Conservation (phyloP, 208 protist genomes). For the Wallacemonas rigidus region DNA sequence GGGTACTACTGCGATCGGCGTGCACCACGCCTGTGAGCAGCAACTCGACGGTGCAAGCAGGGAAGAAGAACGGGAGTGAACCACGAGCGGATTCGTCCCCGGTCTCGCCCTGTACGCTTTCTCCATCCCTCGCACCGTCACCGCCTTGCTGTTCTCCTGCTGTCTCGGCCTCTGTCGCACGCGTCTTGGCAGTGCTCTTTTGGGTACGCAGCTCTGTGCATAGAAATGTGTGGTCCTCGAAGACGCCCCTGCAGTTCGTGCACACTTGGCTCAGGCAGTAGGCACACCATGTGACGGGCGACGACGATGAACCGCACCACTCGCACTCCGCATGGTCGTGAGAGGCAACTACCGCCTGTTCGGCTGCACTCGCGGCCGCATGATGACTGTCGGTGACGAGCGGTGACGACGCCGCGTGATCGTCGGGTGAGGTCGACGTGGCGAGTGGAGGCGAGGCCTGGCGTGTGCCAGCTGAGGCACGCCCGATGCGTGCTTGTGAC, state of each 20-base stretch:
- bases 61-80: constrained; percentile 37
- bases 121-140: not conserved
- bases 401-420: not conserved
- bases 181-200: not conserved
- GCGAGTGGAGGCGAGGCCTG: not conserved
- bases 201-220: constrained; percentile 27
- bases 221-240: constrained; percentile 48
- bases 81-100: not conserved
- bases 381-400: not conserved
- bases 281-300: constrained; percentile 35
- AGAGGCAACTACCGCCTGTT: not conserved
- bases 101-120: not conserved
- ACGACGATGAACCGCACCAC: constrained; percentile 40
- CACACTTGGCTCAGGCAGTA: constrained; percentile 48
- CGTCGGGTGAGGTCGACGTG: not conserved
- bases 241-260: constrained; percentile 39
- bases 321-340: constrained; percentile 37
- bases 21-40: constrained; percentile 27
- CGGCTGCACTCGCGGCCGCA: not conserved
- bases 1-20: not conserved
- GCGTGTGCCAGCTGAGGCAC: not conserved
- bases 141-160: not conserved
- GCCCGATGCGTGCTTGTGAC: not conserved
- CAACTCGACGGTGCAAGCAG: not conserved
- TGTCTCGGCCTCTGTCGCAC: not conserved